phyloP scores from a whole-genome alignment of 2,329 filamentous ascomycete species.

The Elsinoe fawcettii region DNA sequence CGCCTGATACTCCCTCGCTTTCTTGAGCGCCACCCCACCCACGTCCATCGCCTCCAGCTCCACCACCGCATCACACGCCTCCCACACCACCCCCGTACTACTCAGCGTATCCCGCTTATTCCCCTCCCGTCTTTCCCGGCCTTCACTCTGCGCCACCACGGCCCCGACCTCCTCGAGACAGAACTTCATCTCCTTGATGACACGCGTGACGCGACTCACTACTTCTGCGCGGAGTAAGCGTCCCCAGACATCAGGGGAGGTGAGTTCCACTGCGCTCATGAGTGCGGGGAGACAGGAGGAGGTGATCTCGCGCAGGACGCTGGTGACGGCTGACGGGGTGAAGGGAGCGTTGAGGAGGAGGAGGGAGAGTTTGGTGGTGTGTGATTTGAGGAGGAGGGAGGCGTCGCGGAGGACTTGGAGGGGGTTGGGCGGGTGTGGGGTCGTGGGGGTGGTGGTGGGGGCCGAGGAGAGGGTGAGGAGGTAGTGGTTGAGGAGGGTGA shows the following conservation, averaged over 20 bases:
- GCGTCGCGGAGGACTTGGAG: slow-evolving; percentile 65
- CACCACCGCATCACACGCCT: slow-evolving; percentile 66
- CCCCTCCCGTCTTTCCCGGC: slow-evolving; percentile 39
- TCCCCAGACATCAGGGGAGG: slow-evolving; percentile 56
- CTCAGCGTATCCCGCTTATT: slow-evolving; percentile 44
- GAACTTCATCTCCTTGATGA: slow-evolving; percentile 55
- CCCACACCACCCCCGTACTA: slow-evolving; percentile 73
- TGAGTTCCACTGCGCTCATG: slow-evolving; percentile 61
- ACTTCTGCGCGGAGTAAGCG: slow-evolving; percentile 56
- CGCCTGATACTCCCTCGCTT: slow-evolving; percentile 65
- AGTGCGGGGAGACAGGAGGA: slow-evolving; percentile 66
- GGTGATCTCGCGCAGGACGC: slow-evolving; percentile 64
- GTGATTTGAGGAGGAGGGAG: slow-evolving; percentile 66
- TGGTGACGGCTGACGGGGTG: slow-evolving; percentile 65
- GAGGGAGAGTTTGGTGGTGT: slow-evolving; percentile 80
- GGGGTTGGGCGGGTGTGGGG: slow-evolving; percentile 39
- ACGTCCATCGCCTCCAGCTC: slow-evolving; percentile 60
- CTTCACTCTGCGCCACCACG: slow-evolving; percentile 45
- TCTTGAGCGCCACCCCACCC: slow-evolving; percentile 60
- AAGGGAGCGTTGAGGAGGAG: slow-evolving; percentile 82
- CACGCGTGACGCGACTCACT: slow-evolving; percentile 48
- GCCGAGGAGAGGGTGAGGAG: slow-evolving; percentile 24
- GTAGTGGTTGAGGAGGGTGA: slow-evolving; percentile 28
- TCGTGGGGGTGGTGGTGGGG: slow-evolving; percentile 17
- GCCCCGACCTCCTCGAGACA: slow-evolving; percentile 54